Base-by-base conservation (phyloP, 495 filamentous ascomycete genomes). In the Penicillium subrubescens region DNA sequence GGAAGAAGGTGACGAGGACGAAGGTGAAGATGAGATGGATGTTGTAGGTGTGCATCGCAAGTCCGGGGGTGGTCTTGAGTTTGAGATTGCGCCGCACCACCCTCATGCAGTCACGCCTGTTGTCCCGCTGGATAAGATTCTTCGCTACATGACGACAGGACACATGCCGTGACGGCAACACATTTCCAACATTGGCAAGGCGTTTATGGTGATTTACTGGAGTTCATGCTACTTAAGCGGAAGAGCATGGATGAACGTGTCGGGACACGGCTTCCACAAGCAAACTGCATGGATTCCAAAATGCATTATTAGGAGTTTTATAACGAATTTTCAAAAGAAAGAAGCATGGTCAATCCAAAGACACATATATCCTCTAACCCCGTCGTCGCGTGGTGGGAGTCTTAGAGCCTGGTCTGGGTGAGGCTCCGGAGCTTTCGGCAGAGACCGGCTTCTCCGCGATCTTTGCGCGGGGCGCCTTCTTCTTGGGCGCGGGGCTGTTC, bases 401-500 rank as follows among this genome's bases (percentile, higher is more conserved):
- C 69, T 81, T 79, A 23, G 71, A 67, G 21, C 65, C 68, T 5
- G 73, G 65, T 57, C 71, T 74, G 51, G 74, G 69, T 7, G 75
- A 75, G 1, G 64, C 73, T 8, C 83, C 79, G 21, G 80, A 77
- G 63, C 73, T 78, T 57, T 73, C n/a, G 63, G 69, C n/a, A 65
- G 59, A 27, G 69, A 72, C 10, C 62, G 72, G 11, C 66, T 75
- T 71, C 53, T 75, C 78, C 44, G 66, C 71, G 31, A 68, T 58
- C 64, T 82, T 77, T 48, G 73, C 75, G 60, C 73, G 71, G 68
- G 83, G 73, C 74, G 84, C 61, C 78, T 74, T 69, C 50, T 75
- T 71, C 68, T 78, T 75, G 29, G 73, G 68, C 60, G 77, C 71
- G 8, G 83, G 86, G 62, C 84, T 83, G 70, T 97, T 97, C 95